A percentile compares a stretch with the other conserved stretches of the same genome.
These are phyloP conservation scores for Trichomonas gallinae DNA, from an alignment of 208 protist genomes.

Conservation along the genomic window DNA sequence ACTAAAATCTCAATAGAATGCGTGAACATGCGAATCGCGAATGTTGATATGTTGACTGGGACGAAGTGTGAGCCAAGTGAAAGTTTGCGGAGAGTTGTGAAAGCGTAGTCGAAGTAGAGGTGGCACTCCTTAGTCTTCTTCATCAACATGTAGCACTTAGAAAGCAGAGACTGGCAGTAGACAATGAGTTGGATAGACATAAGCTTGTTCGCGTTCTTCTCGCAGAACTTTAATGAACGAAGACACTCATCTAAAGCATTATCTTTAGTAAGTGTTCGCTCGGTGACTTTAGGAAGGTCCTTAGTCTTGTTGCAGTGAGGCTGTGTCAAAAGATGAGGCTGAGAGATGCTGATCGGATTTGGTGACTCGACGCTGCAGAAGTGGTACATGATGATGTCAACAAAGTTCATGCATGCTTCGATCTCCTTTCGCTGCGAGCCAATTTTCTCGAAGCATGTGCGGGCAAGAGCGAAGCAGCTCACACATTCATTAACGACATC, in stretches of 20 bases:
- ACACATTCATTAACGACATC: background rate
- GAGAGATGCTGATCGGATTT: background rate
- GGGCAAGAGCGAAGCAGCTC: background rate
- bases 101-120: background rate
- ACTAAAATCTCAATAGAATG: background rate
- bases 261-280: background rate
- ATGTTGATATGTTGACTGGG: background rate
- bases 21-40: background rate
- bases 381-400: background rate
- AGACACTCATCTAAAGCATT: background rate
- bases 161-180: background rate
- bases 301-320: background rate
- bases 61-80: background rate
- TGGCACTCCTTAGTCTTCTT: background rate
- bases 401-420: background rate
- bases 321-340: background rate
- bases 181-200: background rate
- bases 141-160: background rate
- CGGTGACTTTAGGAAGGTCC: background rate
- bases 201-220: background rate
- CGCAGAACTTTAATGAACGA: background rate
- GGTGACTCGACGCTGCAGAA: background rate
- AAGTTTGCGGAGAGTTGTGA: background rate
- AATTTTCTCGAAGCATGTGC: background rate
- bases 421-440: background rate